Percentiles rank a stretch among this genome's conserved stretches.
These are phyloP conservation scores for Cardamine occulta DNA, from an alignment of 345 rosid genomes.

Conservation along the genomic window DNA sequence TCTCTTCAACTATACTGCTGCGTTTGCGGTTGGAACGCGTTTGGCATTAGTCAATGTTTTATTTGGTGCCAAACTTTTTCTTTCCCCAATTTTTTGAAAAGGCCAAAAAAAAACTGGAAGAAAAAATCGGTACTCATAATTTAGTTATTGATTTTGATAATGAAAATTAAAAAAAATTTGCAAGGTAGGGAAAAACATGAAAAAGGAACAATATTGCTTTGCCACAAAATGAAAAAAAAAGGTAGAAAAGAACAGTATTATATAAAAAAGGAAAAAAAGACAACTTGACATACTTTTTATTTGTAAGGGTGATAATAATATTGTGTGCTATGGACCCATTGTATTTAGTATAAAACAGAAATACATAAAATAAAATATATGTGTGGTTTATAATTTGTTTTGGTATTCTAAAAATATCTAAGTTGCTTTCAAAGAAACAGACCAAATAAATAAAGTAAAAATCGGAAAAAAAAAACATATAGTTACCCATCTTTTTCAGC, in stretches of 20 bases:
- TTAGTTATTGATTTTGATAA: background rate
- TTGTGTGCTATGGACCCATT: constrained; percentile 9
- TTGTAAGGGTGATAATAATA: background rate
- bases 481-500: constrained; percentile 32
- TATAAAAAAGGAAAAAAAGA: constrained; percentile 13
- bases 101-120: background rate
- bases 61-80: constrained; percentile 8
- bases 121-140: background rate
- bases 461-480: constrained; percentile 13
- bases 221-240: constrained; percentile 34
- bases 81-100: background rate
- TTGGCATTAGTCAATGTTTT: constrained; percentile 30
- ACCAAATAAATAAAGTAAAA: constrained; percentile 37
- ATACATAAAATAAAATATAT: constrained; percentile 6
- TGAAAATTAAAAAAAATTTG: background rate
- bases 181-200: constrained; percentile 4
- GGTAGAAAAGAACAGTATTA: constrained; percentile 33
- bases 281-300: constrained; percentile 32
- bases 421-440: constrained; percentile 40
- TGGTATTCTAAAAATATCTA: constrained; percentile 55
- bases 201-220: constrained; percentile 18
- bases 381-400: constrained; percentile 33
- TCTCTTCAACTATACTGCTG: constrained; percentile 8
- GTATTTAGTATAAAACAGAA: background rate
- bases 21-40: constrained; percentile 36